Conservation (phyloP, 2,329 filamentous ascomycete species). For the Colletotrichum sp. region DNA sequence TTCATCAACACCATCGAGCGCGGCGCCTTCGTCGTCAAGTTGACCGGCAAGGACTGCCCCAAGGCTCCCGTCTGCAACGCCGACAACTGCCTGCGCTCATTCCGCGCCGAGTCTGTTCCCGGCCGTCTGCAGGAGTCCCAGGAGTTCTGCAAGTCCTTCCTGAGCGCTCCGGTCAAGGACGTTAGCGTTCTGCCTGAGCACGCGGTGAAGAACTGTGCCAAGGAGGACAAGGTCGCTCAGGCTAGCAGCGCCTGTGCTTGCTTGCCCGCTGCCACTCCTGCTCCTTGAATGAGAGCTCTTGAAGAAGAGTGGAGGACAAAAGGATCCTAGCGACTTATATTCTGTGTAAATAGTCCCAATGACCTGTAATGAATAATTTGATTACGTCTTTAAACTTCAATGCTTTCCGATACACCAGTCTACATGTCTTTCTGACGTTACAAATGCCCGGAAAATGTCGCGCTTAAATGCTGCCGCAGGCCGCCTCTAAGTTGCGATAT, state of each 20-base stretch:
- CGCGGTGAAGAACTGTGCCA: conserved; percentile 23
- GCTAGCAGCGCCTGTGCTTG: conserved; percentile 26
- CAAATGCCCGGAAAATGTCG: background rate
- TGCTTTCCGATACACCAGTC: background rate
- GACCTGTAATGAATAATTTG: background rate
- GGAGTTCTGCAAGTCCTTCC: conserved; percentile 33
- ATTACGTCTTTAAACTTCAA: background rate
- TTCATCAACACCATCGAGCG: conserved; percentile 58
- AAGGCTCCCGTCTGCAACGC: conserved; percentile 30
- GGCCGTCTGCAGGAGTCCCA: conserved; percentile 35
- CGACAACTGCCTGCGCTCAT: conserved; percentile 42
- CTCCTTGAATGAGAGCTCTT: background rate
- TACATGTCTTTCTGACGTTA: rapidly evolving
- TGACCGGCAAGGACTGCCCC: conserved; percentile 22
- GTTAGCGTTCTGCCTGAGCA: conserved; percentile 23
- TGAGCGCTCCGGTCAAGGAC: conserved; percentile 19
- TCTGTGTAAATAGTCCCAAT: background rate
- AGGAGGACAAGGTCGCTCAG: conserved; percentile 23
- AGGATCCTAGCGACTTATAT: background rate
- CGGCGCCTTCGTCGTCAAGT: conserved; percentile 53
- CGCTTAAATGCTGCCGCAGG: background rate
- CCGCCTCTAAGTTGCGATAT: background rate
- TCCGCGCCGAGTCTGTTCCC: conserved; percentile 35
- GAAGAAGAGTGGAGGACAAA: background rate
- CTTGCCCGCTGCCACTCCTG: conserved; percentile 24